These are phyloP conservation scores for Fusarium sp. DNA, from an alignment of 2,329 filamentous ascomycete genomes.

Conservation along the genomic window DNA sequence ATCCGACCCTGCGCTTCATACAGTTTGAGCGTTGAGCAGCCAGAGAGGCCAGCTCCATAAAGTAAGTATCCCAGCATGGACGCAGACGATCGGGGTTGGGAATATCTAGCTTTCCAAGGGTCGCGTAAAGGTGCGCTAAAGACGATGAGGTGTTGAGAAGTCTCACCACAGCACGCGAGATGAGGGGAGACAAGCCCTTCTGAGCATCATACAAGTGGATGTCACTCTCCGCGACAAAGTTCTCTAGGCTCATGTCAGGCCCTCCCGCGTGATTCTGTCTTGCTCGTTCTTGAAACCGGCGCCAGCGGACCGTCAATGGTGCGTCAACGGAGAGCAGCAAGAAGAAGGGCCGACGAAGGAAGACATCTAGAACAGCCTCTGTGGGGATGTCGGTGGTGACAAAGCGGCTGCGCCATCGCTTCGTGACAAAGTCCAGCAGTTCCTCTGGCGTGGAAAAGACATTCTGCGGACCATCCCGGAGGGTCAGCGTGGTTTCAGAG, in stretches of 20 bases:
- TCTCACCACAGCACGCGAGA: constrained; percentile 84
- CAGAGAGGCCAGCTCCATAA: constrained; percentile 95
- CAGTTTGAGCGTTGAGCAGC: constrained; percentile 93
- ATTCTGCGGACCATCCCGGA: constrained; percentile 47
- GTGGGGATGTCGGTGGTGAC: constrained; percentile 87
- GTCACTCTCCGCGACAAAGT: constrained; percentile 73
- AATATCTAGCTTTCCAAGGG: constrained; percentile 80
- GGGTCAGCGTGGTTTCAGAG: constrained; percentile 46
- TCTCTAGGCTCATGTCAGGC: constrained; percentile 60
- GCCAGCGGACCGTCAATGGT: constrained; percentile 85
- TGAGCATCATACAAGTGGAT: constrained; percentile 77
- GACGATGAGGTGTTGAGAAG: constrained; percentile 86
- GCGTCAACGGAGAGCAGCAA: constrained; percentile 92
- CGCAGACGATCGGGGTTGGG: constrained; percentile 82
- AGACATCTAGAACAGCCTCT: constrained; percentile 77
- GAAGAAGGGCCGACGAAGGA: constrained; percentile 89
- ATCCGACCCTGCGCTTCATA: constrained; percentile 97
- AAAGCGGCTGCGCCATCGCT: constrained; percentile 84
- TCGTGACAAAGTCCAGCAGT: constrained; percentile 87
- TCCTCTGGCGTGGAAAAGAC: constrained; percentile 72
- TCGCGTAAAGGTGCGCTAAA: constrained; percentile 76
- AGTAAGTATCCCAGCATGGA: constrained; percentile 96
- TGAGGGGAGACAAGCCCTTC: constrained; percentile 78
- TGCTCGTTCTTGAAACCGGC: constrained; percentile 70
- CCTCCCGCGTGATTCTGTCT: constrained; percentile 34